A percentile compares a stretch with the other conserved stretches of the same genome.
Evolutionary conservation across 2,329 filamentous ascomycete species (phyloP).

Genomic region (Aspergillus pseudoterreus): DNA sequence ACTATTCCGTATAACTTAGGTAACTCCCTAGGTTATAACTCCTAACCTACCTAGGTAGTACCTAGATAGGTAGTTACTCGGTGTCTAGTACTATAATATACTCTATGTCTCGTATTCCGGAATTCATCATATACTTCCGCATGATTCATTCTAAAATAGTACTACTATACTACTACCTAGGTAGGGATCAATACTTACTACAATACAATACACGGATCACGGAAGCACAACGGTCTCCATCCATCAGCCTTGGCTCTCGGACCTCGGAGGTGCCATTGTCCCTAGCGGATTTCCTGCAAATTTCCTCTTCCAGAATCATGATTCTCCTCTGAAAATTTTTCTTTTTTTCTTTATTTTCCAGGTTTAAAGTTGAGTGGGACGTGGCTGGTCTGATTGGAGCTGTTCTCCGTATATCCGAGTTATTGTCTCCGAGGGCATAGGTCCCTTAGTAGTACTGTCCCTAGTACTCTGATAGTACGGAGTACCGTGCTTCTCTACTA

Average conservation of each 20-base stretch:
- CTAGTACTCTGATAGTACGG: too few relatives aligned
- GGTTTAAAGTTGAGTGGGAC: conserved; percentile 1
- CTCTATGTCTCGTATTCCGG: too few relatives aligned
- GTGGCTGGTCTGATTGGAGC: conserved; percentile 4
- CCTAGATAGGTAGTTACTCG: too few relatives aligned
- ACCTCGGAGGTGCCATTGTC: conserved; percentile 18
- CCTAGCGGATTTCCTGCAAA: conserved; percentile 4
- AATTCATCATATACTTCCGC: too few relatives aligned
- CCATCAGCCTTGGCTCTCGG: conserved; percentile 16
- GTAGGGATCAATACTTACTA: not conserved
- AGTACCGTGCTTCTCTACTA: too few relatives aligned
- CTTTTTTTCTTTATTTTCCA: not conserved
- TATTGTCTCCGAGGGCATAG: not conserved
- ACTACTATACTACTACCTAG: too few relatives aligned
- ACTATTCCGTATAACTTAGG: too few relatives aligned
- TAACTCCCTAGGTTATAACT: too few relatives aligned
- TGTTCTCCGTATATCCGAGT: conserved; percentile 12
- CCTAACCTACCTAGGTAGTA: too few relatives aligned
- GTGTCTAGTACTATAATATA: too few relatives aligned
- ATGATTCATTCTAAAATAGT: too few relatives aligned
- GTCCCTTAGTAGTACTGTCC: not conserved
- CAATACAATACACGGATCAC: conserved; percentile 8
- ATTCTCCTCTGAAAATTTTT: not conserved
- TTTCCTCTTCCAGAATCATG: conserved; percentile 10
- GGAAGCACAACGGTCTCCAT: conserved; percentile 8